phyloP scores from a whole-genome alignment of 2,329 filamentous ascomycete species.

The Cyphellophora europaea region DNA sequence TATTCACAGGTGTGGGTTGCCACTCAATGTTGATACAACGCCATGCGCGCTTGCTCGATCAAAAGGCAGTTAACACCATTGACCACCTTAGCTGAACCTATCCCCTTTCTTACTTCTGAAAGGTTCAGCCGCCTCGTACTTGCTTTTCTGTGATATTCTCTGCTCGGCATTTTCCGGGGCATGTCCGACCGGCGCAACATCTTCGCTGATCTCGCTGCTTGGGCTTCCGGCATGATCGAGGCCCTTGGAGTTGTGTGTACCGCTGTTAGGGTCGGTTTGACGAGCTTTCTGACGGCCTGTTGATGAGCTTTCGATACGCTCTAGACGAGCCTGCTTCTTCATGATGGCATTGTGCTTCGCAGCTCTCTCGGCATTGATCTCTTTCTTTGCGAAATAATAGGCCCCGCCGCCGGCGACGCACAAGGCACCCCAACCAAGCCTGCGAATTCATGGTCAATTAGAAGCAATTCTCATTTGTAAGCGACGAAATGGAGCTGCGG shows the following conservation, averaged over 20 bases:
- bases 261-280: constrained; percentile 14
- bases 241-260: constrained; percentile 22
- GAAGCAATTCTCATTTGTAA: not conserved
- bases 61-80: no score
- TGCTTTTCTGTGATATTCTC: constrained; percentile 66
- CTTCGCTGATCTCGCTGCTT: constrained; percentile 61
- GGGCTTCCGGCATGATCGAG: constrained; percentile 52
- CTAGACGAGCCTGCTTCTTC: constrained; percentile 41
- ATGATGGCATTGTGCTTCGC: constrained; percentile 62
- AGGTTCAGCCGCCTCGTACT: constrained; percentile 73
- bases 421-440: constrained; percentile 85
- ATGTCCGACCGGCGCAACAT: constrained; percentile 80
- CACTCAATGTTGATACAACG: no score
- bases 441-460: no score
- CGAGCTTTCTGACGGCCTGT: constrained; percentile 7
- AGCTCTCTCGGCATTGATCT: constrained; percentile 83
- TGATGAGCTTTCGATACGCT: constrained; percentile 26
- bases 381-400: constrained; percentile 91
- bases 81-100: constrained; percentile 60
- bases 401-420: constrained; percentile 81
- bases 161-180: constrained; percentile 63
- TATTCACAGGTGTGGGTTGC: no score
- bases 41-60: no score
- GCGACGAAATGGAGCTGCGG: not conserved
- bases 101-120: constrained; percentile 77